These are phyloP conservation scores for Candida peoriensis DNA, from an alignment of 805 yeast genomes.

Conservation along the genomic window DNA sequence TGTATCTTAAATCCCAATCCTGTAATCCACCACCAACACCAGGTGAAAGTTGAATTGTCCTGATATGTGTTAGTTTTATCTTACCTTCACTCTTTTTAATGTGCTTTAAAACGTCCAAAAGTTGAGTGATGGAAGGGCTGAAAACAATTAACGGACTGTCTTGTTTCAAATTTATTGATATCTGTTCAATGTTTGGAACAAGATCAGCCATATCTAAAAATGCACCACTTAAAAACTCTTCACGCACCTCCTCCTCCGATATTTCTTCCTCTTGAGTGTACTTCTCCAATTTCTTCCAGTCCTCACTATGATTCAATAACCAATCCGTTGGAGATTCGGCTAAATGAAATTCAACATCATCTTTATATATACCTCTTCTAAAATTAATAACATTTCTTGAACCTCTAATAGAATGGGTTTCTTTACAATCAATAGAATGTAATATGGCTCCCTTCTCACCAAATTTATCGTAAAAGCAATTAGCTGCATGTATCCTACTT, in stretches of 20 bases:
- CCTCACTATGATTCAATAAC: constrained; percentile 25
- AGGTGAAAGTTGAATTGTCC: constrained; percentile 37
- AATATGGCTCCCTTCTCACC: constrained; percentile 38
- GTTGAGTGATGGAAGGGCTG: constrained; percentile 45
- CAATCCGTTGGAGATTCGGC: constrained; percentile 37
- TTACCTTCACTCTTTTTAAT: constrained; percentile 25
- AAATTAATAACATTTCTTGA: constrained; percentile 34
- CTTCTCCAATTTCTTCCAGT: constrained; percentile 21
- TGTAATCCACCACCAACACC: constrained; percentile 48
- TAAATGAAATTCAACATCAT: constrained; percentile 42
- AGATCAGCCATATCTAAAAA: constrained; percentile 45
- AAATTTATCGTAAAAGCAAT: constrained; percentile 28
- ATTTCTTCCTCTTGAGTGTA: constrained; percentile 11
- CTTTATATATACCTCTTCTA: constrained; percentile 36
- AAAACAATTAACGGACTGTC: constrained; percentile 42
- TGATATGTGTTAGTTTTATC: constrained; percentile 32
- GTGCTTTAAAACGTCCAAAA: constrained; percentile 33
- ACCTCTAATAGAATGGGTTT: constrained; percentile 38
- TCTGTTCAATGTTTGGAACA: constrained; percentile 27
- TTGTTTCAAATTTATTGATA: constrained; percentile 31
- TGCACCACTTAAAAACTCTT: constrained; percentile 35
- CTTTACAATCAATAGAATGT: constrained; percentile 39
- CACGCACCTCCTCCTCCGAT: constrained; percentile 17
- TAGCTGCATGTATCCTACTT: constrained; percentile 38
- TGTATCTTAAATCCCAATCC: constrained; percentile 44